Evolutionary conservation across 768 basidiomycete genomes (phyloP).

Genomic region (Lepiota venenata): DNA sequence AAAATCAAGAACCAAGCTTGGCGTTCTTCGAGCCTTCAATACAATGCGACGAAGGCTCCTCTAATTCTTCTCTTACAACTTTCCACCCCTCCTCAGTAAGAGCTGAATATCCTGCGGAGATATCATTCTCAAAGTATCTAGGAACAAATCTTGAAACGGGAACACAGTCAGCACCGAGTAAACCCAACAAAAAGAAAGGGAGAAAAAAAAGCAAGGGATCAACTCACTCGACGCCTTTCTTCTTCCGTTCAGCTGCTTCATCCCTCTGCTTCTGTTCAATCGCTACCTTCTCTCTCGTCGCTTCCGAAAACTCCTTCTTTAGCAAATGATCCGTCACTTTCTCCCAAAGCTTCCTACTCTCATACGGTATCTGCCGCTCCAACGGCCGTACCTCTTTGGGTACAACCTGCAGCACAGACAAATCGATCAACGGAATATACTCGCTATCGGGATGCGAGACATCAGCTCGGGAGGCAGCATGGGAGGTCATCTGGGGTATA

Average conservation of each 20-base stretch:
- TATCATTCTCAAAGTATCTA: constrained; percentile 69
- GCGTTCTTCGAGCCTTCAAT: constrained; percentile 19
- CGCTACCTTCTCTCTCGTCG: constrained; percentile 84
- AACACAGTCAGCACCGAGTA: constrained; percentile 1
- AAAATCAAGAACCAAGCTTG: neutral
- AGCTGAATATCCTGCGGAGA: constrained; percentile 59
- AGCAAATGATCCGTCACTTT: constrained; percentile 71
- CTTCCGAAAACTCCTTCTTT: constrained; percentile 86
- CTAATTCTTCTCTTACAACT: constrained; percentile 74
- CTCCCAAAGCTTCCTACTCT: constrained; percentile 89
- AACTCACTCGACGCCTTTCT: constrained; percentile 73
- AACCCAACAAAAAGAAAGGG: constrained; percentile 6
- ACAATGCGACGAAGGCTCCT: constrained; percentile 30
- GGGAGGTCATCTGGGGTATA: constrained; percentile 28
- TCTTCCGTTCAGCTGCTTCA: constrained; percentile 82
- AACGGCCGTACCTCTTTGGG: constrained; percentile 87
- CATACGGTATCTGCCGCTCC: constrained; percentile 70
- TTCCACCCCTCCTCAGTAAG: constrained; percentile 68
- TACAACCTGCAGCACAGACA: constrained; percentile 63
- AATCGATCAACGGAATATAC: constrained; percentile 70
- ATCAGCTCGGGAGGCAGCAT: constrained; percentile 43
- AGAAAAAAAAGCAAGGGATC: no score
- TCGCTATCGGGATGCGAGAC: constrained; percentile 44
- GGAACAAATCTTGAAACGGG: constrained; percentile 58
- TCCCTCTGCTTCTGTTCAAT: constrained; percentile 96